Evolutionary conservation across 2,329 filamentous ascomycete genomes (phyloP), one percentile per base, ranked within the genome.

Genomic region (Trichoderma arundinaceum): DNA sequence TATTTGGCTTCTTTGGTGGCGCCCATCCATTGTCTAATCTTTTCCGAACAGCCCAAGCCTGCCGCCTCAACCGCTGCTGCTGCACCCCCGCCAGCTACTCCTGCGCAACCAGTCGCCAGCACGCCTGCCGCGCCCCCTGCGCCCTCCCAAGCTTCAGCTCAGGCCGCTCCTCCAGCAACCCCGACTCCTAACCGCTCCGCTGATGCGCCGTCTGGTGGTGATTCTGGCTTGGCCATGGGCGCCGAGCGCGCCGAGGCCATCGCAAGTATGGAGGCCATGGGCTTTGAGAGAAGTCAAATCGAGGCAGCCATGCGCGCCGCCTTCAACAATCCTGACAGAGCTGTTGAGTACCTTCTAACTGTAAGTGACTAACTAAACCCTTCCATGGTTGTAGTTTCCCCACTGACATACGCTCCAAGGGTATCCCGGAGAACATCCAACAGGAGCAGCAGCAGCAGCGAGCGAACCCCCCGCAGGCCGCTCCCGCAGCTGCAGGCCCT

Each of bases 231-330:
- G 75, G 88, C 93, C 19, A 90, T 97, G 81, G 95, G 95, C 61
- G 84, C 89, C 68, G 90, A 94, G 77, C 89, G 93, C 71, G 87
- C 91, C 69, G 88, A 89, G 71, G 93, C 92, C 43, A 90, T 98
- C 74, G 86, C 90, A 56, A 92, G 94, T 76, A 97, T 99, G 93
- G 94, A 97, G 80, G 90, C 90, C 70, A 99, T 99, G 95, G 95
- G 95, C 8, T 99, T 99, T 72, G 88, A 92, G 74, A 87, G 94
- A 74, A 83, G 88, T 60, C 91, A 96, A 75, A 97, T 97, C 71
- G 93, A 97, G 72, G 88, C 90, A 54, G 95, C 95, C 59, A 95
- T 99, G 90, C 91, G 94, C 74, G 95, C 95, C 69, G 95, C 95
- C 13, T 99, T 92, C 79, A 96, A 91, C 84, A 99, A 99, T 81